phyloP scores from a whole-genome alignment of 2,329 filamentous ascomycete species.

The Xylaria sp. region DNA sequence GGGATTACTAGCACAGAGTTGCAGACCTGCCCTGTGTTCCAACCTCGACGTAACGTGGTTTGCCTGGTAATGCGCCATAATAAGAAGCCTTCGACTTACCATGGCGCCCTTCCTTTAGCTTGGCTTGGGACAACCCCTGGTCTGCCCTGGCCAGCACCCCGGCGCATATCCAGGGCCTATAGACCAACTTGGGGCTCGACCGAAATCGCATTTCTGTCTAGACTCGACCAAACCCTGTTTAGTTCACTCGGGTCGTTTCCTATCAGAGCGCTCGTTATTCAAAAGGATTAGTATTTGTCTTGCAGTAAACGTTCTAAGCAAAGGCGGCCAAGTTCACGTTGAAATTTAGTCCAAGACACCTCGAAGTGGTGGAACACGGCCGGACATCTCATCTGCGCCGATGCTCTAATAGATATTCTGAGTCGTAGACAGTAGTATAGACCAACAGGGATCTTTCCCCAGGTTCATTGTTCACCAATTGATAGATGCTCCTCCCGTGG shows the following conservation, averaged over 20 bases:
- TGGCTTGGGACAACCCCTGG: constrained; percentile 34
- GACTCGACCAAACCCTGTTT: constrained; percentile 19
- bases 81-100: constrained; percentile 31
- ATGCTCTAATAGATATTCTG: constrained; percentile 7
- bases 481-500: constrained; percentile 25
- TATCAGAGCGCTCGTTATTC: constrained; percentile 13
- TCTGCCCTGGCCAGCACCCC: constrained; percentile 28
- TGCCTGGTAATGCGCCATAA: constrained; percentile 32
- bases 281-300: no score
- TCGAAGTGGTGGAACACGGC: constrained; percentile 21
- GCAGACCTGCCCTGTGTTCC: constrained; percentile 32
- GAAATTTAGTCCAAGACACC: constrained; percentile 31
- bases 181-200: constrained; percentile 33
- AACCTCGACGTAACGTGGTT: constrained; percentile 42
- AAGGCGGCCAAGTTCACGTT: constrained; percentile 25
- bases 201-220: constrained; percentile 25
- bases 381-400: constrained; percentile 28
- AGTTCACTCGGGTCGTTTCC: constrained; percentile 17
- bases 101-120: constrained; percentile 22
- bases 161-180: constrained; percentile 27
- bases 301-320: background rate
- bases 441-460: constrained; percentile 30
- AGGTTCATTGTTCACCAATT: constrained; percentile 34
- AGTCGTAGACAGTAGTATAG: constrained; percentile 4
- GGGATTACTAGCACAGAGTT: constrained; percentile 44